Base-by-base conservation (phyloP, 2,329 filamentous ascomycete species). In the Ophiostoma australiae region DNA sequence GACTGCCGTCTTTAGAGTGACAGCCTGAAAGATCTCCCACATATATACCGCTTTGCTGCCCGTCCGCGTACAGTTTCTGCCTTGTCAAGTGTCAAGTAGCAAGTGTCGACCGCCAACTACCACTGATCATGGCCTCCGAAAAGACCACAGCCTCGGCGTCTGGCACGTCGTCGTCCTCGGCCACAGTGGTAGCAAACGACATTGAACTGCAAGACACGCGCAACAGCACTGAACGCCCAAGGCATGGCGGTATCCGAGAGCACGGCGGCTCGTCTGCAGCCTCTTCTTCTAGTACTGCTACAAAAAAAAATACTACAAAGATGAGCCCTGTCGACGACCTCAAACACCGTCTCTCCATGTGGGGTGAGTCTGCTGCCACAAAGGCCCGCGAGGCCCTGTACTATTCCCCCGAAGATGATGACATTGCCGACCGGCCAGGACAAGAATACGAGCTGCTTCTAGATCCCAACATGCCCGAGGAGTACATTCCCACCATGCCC, bases 371-470 rank as follows among this genome's bases (percentile, higher is more conserved):
- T 70, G 79, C 77, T 67, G 77, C 76, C 73, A 27, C 66, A 44
- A 55, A 70, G 70, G 73, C 73, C 23, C 73, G 70, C 23, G 70
- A 72, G 65, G 74, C 73, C 7, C 52, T 75, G 69, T 77, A 78
- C 63, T 75, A 78, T 66, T 31, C 63, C 31, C 78, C 76, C 41
- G 75, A 81, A 48, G 76, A 79, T 33, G 63, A 79, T 33, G 63
- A 66, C 35, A 10, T 35, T 66, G 63, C 55, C 27, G 20, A 39
- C 63, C 84, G 85, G 72, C 78, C 81, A 71, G 82, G 78, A 67
- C 83, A 82, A 37, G 86, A 88, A 76, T 79, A 85, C 74, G 86
- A 87, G 76, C 82, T 85, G 61, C 81, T 88, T n/a, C 77, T 87
- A 75, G 84, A 87, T 74, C 84, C 85, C 0, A 84, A 84, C 72